Evolutionary conservation across 345 rosid genomes (phyloP).

Genomic region (Litchi chinensis): DNA sequence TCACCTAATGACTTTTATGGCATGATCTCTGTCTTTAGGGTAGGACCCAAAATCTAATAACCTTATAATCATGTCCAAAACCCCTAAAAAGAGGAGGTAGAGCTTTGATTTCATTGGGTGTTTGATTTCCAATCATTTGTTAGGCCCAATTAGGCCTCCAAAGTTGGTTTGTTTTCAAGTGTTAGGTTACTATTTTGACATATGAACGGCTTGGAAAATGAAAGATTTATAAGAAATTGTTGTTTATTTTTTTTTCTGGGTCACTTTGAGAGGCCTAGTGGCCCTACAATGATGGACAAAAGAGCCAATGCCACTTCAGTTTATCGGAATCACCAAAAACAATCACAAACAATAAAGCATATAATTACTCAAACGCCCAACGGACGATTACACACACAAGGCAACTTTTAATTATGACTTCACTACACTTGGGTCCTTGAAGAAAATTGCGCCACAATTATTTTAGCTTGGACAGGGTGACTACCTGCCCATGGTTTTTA

Average conservation of each 20-base stretch:
- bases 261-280: background rate
- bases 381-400: background rate
- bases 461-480: no score
- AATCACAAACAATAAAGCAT: background rate
- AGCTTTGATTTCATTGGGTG: conserved; percentile 23
- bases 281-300: conserved; percentile 14
- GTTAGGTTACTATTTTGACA: conserved; percentile 29
- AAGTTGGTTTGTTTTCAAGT: conserved; percentile 6
- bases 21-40: conserved; percentile 30
- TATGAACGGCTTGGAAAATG: conserved; percentile 23
- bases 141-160: background rate
- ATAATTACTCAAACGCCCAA: conserved; percentile 17
- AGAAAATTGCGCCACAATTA: no score
- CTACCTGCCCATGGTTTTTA: no score
- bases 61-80: conserved; percentile 22
- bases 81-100: background rate
- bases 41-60: conserved; percentile 38
- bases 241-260: background rate
- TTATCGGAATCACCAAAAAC: conserved; percentile 15
- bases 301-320: conserved; percentile 12
- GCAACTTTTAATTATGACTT: background rate
- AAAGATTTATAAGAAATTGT: background rate
- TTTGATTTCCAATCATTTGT: conserved; percentile 16
- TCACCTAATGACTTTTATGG: conserved; percentile 54
- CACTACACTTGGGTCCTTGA: no score